Conservation (phyloP, 352 stramenopile genomes). For the Globisporangium canariense region DNA sequence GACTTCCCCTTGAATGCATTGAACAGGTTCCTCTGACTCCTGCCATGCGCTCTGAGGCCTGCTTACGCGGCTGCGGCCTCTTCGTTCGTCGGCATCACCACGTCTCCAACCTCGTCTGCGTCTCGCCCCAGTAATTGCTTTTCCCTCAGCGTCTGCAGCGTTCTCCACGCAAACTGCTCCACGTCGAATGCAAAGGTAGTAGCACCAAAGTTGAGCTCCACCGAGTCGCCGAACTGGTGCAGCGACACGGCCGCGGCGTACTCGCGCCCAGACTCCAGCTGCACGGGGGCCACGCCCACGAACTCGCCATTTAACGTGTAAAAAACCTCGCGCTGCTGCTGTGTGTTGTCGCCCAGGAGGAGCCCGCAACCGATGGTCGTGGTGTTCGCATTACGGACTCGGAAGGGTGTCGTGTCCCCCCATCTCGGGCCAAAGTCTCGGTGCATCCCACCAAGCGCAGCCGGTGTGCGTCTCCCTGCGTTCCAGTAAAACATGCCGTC, state of each 20-base stretch:
- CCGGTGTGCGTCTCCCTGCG: slow-evolving; percentile 11
- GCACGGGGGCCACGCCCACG: slow-evolving; percentile 17
- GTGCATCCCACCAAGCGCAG: slow-evolving; percentile 13
- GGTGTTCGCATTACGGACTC: not conserved
- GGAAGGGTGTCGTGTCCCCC: slow-evolving; percentile 15
- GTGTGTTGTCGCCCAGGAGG: not conserved
- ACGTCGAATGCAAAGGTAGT: slow-evolving; percentile 33
- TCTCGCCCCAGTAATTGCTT: not conserved
- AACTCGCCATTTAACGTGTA: slow-evolving; percentile 35
- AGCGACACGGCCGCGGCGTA: slow-evolving; percentile 33
- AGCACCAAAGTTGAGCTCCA: slow-evolving; percentile 32
- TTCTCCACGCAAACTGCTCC: slow-evolving; percentile 18
- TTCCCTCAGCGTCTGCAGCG: not conserved
- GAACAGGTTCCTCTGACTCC: not conserved
- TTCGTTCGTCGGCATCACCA: not conserved
- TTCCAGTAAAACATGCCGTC: slow-evolving; percentile 33
- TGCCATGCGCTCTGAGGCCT: not conserved
- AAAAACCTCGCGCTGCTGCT: slow-evolving; percentile 23
- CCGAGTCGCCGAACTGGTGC: slow-evolving; percentile 28
- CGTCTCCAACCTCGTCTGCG: not conserved
- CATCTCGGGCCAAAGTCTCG: slow-evolving; percentile 19
- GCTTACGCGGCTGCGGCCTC: not conserved
- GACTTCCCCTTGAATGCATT: not conserved
- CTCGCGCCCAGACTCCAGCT: slow-evolving; percentile 5
- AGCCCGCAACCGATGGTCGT: slow-evolving; percentile 28